A percentile compares a stretch with the other conserved stretches of the same genome.
Evolutionary conservation across 2,329 filamentous ascomycete species (phyloP).

Genomic region (Lachnellula hyalina): DNA sequence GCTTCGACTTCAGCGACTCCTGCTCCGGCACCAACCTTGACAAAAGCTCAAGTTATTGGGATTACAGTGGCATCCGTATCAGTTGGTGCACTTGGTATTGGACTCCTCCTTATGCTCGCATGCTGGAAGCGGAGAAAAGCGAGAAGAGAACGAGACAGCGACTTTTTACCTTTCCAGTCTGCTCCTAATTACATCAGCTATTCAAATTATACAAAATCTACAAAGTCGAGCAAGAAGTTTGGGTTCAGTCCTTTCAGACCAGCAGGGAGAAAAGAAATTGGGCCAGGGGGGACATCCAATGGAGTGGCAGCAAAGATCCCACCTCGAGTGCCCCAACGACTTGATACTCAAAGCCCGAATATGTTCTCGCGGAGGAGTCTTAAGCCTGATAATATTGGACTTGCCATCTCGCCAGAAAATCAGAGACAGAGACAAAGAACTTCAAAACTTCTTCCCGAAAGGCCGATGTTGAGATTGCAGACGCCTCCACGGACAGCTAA

Average conservation of each 20-base stretch:
- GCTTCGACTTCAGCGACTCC: constrained; percentile 13
- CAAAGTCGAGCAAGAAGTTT: constrained; percentile 7
- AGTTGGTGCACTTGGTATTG: constrained; percentile 43
- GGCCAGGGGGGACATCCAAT: constrained; percentile 21
- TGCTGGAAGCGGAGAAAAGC: constrained; percentile 32
- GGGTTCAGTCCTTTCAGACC: constrained; percentile 15
- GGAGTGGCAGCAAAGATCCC: constrained; percentile 20
- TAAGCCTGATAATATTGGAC: constrained; percentile 25
- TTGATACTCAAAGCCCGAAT: constrained; percentile 25
- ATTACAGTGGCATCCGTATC: constrained; percentile 52
- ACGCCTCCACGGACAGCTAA: constrained; percentile 17
- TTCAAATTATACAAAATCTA: constrained; percentile 13
- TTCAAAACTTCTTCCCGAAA: constrained; percentile 30
- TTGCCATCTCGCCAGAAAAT: constrained; percentile 28
- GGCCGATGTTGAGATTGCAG: constrained; percentile 25
- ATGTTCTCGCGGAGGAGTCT: constrained; percentile 30
- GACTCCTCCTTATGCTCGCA: constrained; percentile 37
- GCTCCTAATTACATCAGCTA: constrained; percentile 6
- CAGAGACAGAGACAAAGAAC: constrained; percentile 10
- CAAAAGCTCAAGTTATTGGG: constrained; percentile 46
- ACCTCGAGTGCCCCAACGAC: constrained; percentile 21
- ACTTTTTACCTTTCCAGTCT: constrained; percentile 28
- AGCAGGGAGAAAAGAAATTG: constrained; percentile 10
- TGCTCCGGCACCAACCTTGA: constrained; percentile 8
- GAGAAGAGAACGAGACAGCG: constrained; percentile 27